These are phyloP conservation scores for Bertia moriformis DNA, from an alignment of 2,329 filamentous ascomycete species.

Conservation along the genomic window DNA sequence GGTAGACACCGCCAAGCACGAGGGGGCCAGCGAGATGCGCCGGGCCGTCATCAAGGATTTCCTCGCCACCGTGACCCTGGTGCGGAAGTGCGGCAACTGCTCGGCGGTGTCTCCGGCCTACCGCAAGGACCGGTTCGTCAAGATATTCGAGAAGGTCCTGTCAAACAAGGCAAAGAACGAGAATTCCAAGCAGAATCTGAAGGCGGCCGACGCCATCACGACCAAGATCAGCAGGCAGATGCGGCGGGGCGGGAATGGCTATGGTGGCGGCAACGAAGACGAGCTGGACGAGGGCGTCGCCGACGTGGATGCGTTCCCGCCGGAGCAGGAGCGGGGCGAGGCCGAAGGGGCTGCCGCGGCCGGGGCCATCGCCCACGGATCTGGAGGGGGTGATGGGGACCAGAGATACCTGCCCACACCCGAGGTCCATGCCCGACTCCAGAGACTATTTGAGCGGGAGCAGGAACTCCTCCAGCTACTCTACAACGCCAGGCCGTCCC, in stretches of 20 bases:
- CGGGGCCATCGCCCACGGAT: too few species aligned
- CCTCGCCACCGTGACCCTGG: constrained; percentile 54
- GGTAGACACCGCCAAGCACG: constrained; percentile 66
- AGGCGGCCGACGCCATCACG: constrained; percentile 56
- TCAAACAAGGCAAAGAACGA: constrained; percentile 60
- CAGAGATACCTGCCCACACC: constrained; percentile 71
- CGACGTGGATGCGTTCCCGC: constrained; percentile 36
- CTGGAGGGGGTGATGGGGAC: constrained; percentile 17
- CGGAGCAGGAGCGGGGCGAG: constrained; percentile 25
- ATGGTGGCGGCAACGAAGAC: constrained; percentile 18
- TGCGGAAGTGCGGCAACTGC: constrained; percentile 54
- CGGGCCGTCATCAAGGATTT: constrained; percentile 69
- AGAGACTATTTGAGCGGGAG: constrained; percentile 73
- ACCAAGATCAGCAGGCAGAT: constrained; percentile 6
- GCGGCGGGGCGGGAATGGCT: too few species aligned
- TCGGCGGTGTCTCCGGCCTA: constrained; percentile 65
- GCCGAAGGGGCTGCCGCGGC: constrained; percentile 16
- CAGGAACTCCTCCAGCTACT: constrained; percentile 71
- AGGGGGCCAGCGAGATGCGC: constrained; percentile 66
- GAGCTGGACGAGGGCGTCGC: constrained; percentile 55
- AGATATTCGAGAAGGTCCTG: constrained; percentile 79
- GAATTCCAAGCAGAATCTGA: constrained; percentile 58
- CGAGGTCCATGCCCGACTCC: constrained; percentile 69
- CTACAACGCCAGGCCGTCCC: constrained; percentile 60
- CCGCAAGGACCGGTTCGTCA: constrained; percentile 79